Evolutionary conservation across 2,329 filamentous ascomycete genomes (phyloP), one percentile per base, ranked within the genome.

Genomic region (Gyromitra esculenta): DNA sequence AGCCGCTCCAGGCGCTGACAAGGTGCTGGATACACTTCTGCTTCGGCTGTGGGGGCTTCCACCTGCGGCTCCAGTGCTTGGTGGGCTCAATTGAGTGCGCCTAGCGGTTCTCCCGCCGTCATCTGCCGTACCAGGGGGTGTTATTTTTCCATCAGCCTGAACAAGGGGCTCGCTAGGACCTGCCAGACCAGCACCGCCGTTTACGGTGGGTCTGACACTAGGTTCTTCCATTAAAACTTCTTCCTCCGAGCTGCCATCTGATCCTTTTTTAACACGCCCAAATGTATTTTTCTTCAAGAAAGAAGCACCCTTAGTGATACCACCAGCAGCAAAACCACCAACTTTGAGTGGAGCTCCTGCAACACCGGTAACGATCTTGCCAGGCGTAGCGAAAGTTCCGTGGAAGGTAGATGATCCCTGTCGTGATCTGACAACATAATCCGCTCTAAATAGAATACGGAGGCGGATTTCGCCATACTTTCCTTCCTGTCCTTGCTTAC

Each of bases 301-400:
- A 0, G 92, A 94, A 5, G 94, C 96, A 59, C 94, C 95, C 83
- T 92, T 96, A 79, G 93, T 90, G 43, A 98, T 93, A 48, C 92
- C 90, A 13, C 88, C 91, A 48, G 93, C 94, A 48, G 91, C 91
- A 73, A 90, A 91, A 39, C 92, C 92, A 45, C 92, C 90, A 54
- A 94, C 94, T 85, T 98, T 98, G 84, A 99, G 91, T n/a, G 96
- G 96, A 18, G 91, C 96, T 48, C 95, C 95, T 37, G 89, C 90
- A 67, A 91, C 90, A 78, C 90, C 89, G 11, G 90, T 91, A 75
- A 98, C 92, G 76, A 99, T 94, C 84, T 94, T 94, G 62, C 92
- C 92, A 37, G 96, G 93, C 0, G 90, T 87, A 4, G 91, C 91
- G 83, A 98, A 97, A 0, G 94, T 97, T 41, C 94, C 94, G 0